Base-by-base conservation (phyloP, 441 rosid species). In the Arabidopsis lyrata region DNA sequence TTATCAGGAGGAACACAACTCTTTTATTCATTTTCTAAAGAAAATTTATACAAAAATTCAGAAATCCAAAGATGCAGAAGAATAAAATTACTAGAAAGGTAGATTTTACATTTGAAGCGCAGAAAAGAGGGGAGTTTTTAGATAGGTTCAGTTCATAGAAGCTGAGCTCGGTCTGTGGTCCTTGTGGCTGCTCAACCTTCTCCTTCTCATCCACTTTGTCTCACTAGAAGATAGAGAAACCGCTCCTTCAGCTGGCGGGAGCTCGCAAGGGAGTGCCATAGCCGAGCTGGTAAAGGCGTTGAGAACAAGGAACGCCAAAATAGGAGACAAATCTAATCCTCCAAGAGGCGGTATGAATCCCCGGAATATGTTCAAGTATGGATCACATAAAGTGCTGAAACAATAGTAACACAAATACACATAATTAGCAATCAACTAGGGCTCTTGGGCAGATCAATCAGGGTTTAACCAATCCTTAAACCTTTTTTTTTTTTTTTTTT, bases 311-410 rank as follows among this genome's bases (percentile, higher is more conserved):
- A 94, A 91, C 1, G 96, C 97, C 34, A 92, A 86, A 59, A 94
- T 87, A 0, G 97, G 99, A 75, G 97, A 90, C 45, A 94, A 87
- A 80, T 94, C 97, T 81, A 94, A 73, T 71, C 97, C 95, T 75
- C 97, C 97, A 5, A 91, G 81, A 39, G 99, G 99, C 10, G 99
- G 95, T 81, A 92, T 92, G 80, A 94, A 69, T 74, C 97, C 97
- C 5, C 95, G 95, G 83, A 93, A 93, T 80, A 93, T 84, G 87
- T 93, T 93, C 86, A 93, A 79, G 85, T 93, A 93, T 4, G 97
- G 98, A 73, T 93, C 97, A 76, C 98, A 93, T 65, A 91, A 16
- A 47, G 98, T 88, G 87, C 97, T 93, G 95, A 41, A 38, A 66
- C 62, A 73, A 59, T 48, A 54, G 39, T 53, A 69, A 38, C 78